Evolutionary conservation across 2,329 filamentous ascomycete genomes (phyloP).

Genomic region (Cladosporium colombiae): DNA sequence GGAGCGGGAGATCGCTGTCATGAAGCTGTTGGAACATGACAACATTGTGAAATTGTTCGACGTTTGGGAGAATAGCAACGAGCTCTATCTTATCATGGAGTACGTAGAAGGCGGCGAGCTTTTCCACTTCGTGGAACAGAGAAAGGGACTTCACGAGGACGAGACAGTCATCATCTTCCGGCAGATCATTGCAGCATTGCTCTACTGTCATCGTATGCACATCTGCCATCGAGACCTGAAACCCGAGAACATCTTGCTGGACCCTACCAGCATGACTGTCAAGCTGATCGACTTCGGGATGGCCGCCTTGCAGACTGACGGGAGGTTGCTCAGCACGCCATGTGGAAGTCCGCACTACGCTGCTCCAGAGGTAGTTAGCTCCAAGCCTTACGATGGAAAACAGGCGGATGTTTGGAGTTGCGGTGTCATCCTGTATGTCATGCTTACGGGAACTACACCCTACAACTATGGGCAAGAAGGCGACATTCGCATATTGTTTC

Average conservation of each 20-base stretch:
- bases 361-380: conserved; percentile 84
- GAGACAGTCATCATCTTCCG: conserved; percentile 83
- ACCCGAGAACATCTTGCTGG: conserved; percentile 92
- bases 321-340: conserved; percentile 78
- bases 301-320: conserved; percentile 84
- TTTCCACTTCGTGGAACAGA: conserved; percentile 78
- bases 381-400: conserved; percentile 76
- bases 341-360: conserved; percentile 98
- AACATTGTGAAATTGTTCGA: conserved; percentile 94
- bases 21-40: conserved; percentile 92
- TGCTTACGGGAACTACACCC: conserved; percentile 79
- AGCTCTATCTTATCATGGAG: conserved; percentile 96
- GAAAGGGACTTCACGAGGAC: conserved; percentile 74
- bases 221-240: conserved; percentile 97
- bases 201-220: conserved; percentile 90
- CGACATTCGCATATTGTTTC: conserved; percentile 65
- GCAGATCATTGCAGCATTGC: conserved; percentile 87
- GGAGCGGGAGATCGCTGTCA: conserved; percentile 92
- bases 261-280: conserved; percentile 67
- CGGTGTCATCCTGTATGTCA: conserved; percentile 84
- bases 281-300: conserved; percentile 98
- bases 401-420: conserved; percentile 93
- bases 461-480: conserved; percentile 68
- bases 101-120: conserved; percentile 83
- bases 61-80: conserved; percentile 95